These are phyloP conservation scores for Castanea mollissima DNA, from an alignment of 306 rosid species.

Conservation along the genomic window DNA sequence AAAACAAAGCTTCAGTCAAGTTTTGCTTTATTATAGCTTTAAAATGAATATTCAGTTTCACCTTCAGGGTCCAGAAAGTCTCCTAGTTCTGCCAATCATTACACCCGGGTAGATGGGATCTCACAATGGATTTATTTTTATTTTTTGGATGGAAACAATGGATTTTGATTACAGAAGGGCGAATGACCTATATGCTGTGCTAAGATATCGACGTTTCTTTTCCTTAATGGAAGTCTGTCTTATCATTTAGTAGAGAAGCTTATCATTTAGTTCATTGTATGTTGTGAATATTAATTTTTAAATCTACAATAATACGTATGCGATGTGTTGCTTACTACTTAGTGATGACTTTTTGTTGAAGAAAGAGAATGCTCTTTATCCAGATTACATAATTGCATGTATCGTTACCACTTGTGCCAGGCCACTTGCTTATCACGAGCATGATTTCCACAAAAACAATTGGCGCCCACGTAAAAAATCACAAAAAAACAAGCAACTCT, in stretches of 20 bases:
- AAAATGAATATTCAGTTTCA: background rate
- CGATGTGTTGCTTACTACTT: background rate
- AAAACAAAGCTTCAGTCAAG: background rate
- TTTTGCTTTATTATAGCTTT: background rate
- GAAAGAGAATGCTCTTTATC: background rate
- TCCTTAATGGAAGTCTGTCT: background rate
- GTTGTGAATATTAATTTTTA: background rate
- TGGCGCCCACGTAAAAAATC: too few relatives aligned
- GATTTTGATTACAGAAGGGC: background rate
- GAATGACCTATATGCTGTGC: background rate
- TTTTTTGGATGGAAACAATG: background rate
- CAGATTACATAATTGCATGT: background rate
- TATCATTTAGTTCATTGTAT: too few relatives aligned
- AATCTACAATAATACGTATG: background rate
- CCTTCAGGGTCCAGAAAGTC: background rate
- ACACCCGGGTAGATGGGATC: background rate
- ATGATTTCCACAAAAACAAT: too few relatives aligned
- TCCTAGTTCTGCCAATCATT: background rate
- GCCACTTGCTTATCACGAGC: too few relatives aligned
- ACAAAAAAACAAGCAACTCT: too few relatives aligned
- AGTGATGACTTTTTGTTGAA: background rate
- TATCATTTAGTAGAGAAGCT: too few relatives aligned
- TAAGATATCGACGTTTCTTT: background rate
- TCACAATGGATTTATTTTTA: background rate
- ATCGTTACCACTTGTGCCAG: too few relatives aligned